phyloP scores from a whole-genome alignment of 129 eudicot genomes.

The Flaveria sonorensis region DNA sequence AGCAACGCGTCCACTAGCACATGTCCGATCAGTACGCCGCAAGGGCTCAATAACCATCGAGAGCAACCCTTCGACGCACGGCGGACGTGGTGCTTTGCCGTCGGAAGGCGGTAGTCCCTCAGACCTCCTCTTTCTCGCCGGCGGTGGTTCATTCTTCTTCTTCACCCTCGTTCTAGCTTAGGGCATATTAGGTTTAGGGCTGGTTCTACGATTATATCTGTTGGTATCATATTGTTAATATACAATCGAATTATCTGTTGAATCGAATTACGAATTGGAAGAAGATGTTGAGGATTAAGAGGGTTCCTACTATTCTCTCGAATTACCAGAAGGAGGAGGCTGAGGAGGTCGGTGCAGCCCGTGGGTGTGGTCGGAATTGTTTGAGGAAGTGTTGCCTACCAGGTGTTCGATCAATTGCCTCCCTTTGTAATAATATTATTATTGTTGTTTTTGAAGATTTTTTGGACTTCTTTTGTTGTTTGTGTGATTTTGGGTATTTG shows the following conservation, averaged over 20 bases:
- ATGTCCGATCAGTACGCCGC: constrained; percentile 70
- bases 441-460: too few relatives aligned
- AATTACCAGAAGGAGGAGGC: constrained; percentile 62
- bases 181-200: constrained; percentile 22
- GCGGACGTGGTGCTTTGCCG: constrained; percentile 89
- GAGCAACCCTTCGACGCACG: constrained; percentile 86
- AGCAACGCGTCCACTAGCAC: constrained; percentile 50
- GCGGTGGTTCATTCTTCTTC: constrained; percentile 54
- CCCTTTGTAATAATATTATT: not conserved
- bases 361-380: constrained; percentile 69
- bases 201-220: constrained; percentile 9
- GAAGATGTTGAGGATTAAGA: constrained; percentile 61
- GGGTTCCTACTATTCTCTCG: constrained; percentile 65
- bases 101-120: constrained; percentile 92
- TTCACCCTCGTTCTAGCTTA: constrained; percentile 18
- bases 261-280: not conserved
- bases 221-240: not conserved
- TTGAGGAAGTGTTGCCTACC: constrained; percentile 70
- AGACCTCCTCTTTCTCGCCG: constrained; percentile 91
- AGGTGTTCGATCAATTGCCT: constrained; percentile 39
- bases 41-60: constrained; percentile 48
- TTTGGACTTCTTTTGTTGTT: not conserved
- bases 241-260: not conserved
- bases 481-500: not conserved
- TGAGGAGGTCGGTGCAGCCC: constrained; percentile 22